Conservation (phyloP, 2,329 filamentous ascomycete species). For the Alternaria gansuensis region DNA sequence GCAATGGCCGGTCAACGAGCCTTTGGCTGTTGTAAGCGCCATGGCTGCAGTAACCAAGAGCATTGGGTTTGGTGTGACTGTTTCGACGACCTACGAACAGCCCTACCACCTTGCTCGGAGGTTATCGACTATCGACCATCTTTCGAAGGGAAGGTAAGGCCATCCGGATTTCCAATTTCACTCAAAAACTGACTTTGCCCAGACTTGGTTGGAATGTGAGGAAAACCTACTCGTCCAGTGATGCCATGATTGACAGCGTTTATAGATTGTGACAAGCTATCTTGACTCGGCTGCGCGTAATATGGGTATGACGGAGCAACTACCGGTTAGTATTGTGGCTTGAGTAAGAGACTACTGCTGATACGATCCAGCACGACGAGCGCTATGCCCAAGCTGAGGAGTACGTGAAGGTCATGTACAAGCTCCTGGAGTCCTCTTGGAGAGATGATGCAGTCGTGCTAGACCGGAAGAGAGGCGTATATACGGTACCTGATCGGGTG, state of each 20-base stretch:
- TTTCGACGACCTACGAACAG: conserved; percentile 73
- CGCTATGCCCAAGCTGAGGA: conserved; percentile 74
- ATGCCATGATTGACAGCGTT: conserved; percentile 14
- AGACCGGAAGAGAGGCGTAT: conserved; percentile 67
- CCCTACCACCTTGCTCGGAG: conserved; percentile 72
- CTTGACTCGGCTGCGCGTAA: conserved; percentile 73
- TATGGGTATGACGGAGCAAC: conserved; percentile 65
- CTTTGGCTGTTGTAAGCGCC: conserved; percentile 68
- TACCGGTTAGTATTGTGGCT: conserved; percentile 65
- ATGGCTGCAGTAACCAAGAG: conserved; percentile 74
- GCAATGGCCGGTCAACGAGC: conserved; percentile 77
- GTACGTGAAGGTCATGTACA: conserved; percentile 74
- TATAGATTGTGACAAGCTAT: conserved; percentile 71
- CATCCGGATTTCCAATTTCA: background rate
- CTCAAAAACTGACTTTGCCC: conserved; percentile 10
- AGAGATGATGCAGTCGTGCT: conserved; percentile 70
- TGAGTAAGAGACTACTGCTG: conserved; percentile 62
- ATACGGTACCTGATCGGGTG: conserved; percentile 66
- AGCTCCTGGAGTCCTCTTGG: conserved; percentile 74
- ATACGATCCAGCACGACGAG: conserved; percentile 65
- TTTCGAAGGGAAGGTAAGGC: conserved; percentile 66
- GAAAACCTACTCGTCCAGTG: conserved; percentile 1
- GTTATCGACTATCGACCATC: conserved; percentile 72
- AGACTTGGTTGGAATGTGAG: conserved; percentile 40
- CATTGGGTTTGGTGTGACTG: conserved; percentile 74